Evolutionary conservation across 2,329 filamentous ascomycete genomes (phyloP).

Genomic region (Coniochaeta sp.): DNA sequence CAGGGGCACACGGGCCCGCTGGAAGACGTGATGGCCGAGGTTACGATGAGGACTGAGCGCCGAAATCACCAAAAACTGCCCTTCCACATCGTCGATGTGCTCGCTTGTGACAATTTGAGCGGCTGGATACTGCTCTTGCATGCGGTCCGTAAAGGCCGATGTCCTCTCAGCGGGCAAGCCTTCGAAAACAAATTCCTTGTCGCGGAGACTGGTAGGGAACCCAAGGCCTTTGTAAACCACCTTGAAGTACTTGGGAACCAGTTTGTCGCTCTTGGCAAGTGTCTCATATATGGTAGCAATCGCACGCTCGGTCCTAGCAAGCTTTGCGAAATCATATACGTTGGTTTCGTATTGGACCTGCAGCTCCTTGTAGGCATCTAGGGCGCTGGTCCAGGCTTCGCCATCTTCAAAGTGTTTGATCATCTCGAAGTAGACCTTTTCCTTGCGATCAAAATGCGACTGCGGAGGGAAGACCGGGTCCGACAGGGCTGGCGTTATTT

Average conservation of each 20-base stretch:
- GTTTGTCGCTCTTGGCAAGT: constrained; percentile 72
- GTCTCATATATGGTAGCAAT: constrained; percentile 90
- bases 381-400: constrained; percentile 84
- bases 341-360: constrained; percentile 87
- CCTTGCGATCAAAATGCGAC: constrained; percentile 85
- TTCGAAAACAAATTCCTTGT: constrained; percentile 92
- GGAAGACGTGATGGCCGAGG: constrained; percentile 74
- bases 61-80: constrained; percentile 80
- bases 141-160: constrained; percentile 77
- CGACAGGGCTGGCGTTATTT: constrained; percentile 53
- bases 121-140: constrained; percentile 83
- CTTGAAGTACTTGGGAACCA: constrained; percentile 81
- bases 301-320: constrained; percentile 80
- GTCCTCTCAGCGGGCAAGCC: constrained; percentile 70
- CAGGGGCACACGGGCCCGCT: constrained; percentile 75
- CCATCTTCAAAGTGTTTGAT: constrained; percentile 92
- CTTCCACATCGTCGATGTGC: constrained; percentile 72
- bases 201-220: constrained; percentile 71
- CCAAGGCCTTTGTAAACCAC: constrained; percentile 85
- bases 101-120: constrained; percentile 71
- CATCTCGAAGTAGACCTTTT: constrained; percentile 87
- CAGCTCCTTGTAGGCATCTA: constrained; percentile 84
- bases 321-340: constrained; percentile 82
- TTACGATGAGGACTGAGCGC: constrained; percentile 77
- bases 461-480: constrained; percentile 79